Evolutionary conservation across 2,329 filamentous ascomycete species (phyloP), one percentile per base, ranked within the genome.

Genomic region (Thielaviopsis ethacetica): DNA sequence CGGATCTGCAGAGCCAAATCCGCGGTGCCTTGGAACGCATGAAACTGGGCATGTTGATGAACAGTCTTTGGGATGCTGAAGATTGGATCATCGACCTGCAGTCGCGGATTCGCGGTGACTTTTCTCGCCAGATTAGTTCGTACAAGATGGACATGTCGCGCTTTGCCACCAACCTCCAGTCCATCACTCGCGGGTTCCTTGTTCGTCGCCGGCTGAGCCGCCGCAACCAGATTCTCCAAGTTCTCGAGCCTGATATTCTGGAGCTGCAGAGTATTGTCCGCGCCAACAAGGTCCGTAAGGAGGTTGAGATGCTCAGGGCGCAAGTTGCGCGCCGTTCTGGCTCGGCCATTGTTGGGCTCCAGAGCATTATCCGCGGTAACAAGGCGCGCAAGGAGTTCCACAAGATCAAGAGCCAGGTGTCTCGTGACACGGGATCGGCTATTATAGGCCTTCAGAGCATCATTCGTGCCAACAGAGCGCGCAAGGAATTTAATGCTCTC

Each of bases 31-130:
- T 94, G 63, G 69, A 88, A 54, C 82, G 93, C 58, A 77, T 96
- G 67, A 78, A 78, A 59, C 80, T 97, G 1, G 90, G 89, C 4
- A 76, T 85, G 55, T 78, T 82, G 58, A 97, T 98, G 93, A 86
- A 95, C 66, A 73, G 81, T 51, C 78, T 98, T 3, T 98, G 93
- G 93, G 86, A 93, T 62, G 78, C 81, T 13, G 93, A 98, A 70
- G 78, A 84, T 26, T 76, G 79, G 69, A 71, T 98, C 27, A 73
- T 91, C 51, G 85, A 95, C 57, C 75, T 98, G 10, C 94, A 98
- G 69, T 82, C 91, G 7, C 82, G 85, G 47, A 86, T 97, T 59
- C 83, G 93, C 61, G 94, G 90, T 57, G 89, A 94, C 66, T 95
- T 88, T 72, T 80, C 88, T 1, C 79, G 91, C 53, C 89, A 96